A percentile compares a stretch with the other conserved stretches of the same genome.
Evolutionary conservation across 257 asterid species (phyloP).

Genomic region (Primulina huaijiensis): DNA sequence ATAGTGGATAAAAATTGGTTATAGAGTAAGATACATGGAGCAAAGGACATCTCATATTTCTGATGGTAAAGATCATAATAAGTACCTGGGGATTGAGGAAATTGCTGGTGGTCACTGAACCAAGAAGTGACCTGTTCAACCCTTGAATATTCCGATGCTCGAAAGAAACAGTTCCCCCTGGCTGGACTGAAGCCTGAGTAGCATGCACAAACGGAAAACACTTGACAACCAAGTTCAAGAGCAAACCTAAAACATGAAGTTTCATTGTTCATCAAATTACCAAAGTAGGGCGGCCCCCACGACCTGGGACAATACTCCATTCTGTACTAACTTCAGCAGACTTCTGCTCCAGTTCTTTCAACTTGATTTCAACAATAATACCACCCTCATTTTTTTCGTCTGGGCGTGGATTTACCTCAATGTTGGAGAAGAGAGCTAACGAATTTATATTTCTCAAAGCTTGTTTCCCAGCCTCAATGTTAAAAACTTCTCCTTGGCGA

Average conservation of each 20-base stretch:
- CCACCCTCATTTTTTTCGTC: constrained; percentile 98
- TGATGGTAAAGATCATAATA: constrained; percentile 6
- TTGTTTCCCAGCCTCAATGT: constrained; percentile 94
- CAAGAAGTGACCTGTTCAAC: constrained; percentile 87
- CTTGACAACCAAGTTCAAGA: constrained; percentile 24
- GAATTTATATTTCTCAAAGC: constrained; percentile 88
- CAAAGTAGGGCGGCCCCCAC: constrained; percentile 95
- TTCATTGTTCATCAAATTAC: constrained; percentile 33
- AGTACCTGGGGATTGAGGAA: constrained; percentile 93
- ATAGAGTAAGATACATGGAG: not conserved
- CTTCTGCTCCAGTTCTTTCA: constrained; percentile 92
- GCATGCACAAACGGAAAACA: constrained; percentile 28
- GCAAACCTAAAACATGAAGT: constrained; percentile 11
- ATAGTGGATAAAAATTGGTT: constrained; percentile 13
- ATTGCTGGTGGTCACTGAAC: constrained; percentile 94
- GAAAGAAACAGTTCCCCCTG: constrained; percentile 97
- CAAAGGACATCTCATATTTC: constrained; percentile 1
- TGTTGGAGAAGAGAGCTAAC: constrained; percentile 85
- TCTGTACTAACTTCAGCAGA: constrained; percentile 98
- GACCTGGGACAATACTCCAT: constrained; percentile 98
- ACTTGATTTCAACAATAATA: constrained; percentile 82
- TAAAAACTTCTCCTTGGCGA: constrained; percentile 81
- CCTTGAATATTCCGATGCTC: constrained; percentile 95
- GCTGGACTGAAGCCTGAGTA: constrained; percentile 91
- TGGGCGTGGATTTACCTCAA: constrained; percentile 94